A percentile compares a stretch with the other conserved stretches of the same genome.
phyloP scores from a whole-genome alignment of 2,329 filamentous ascomycete genomes.

The Aspergillus uvarum region DNA sequence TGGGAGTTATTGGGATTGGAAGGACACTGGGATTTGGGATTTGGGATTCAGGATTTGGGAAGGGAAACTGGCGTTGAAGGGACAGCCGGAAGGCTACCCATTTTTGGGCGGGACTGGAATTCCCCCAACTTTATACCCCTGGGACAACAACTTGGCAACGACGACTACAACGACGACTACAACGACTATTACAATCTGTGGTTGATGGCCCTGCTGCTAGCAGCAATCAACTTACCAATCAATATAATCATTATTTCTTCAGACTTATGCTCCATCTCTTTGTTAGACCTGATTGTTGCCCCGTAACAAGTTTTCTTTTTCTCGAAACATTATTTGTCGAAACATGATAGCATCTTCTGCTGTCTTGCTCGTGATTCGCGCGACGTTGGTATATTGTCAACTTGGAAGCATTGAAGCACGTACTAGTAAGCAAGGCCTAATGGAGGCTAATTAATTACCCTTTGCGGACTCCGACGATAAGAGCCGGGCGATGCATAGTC shows the following conservation, averaged over 20 bases:
- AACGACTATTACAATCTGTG: not conserved
- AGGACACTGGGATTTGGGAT: conserved; percentile 5
- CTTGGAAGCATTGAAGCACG: too few relatives aligned
- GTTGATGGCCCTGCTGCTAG: not conserved
- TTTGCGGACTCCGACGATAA: too few relatives aligned
- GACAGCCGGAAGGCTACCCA: not conserved
- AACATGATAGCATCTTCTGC: too few relatives aligned
- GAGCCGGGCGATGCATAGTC: too few relatives aligned
- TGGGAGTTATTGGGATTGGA: conserved; percentile 4
- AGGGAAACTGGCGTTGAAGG: conserved; percentile 3
- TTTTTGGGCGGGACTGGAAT: not conserved
- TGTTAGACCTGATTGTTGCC: too few relatives aligned
- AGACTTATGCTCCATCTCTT: not conserved
- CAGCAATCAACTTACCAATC: not conserved
- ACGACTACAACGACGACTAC: not conserved
- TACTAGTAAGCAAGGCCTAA: too few relatives aligned
- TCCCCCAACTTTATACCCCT: not conserved
- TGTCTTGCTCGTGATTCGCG: too few relatives aligned
- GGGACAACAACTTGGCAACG: not conserved
- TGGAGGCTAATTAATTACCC: too few relatives aligned
- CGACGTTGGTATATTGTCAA: too few relatives aligned
- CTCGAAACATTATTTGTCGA: too few relatives aligned
- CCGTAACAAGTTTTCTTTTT: too few relatives aligned
- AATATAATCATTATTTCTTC: not conserved
- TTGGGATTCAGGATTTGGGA: conserved; percentile 7